These are phyloP conservation scores for Trichoderma parareesei DNA, from an alignment of 495 filamentous ascomycete genomes.

Conservation along the genomic window DNA sequence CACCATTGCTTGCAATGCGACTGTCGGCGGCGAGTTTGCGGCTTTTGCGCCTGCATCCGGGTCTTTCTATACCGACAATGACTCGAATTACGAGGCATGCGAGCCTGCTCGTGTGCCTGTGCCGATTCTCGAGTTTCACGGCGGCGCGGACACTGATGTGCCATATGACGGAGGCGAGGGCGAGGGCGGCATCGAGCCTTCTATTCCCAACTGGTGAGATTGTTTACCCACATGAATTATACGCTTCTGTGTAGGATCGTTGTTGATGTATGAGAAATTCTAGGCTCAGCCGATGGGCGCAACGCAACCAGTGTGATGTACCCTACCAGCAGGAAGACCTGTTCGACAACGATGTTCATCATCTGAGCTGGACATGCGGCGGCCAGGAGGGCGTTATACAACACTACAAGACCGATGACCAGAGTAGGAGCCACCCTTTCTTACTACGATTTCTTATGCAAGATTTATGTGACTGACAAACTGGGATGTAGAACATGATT, in stretches of 20 bases:
- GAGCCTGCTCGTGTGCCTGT: slow-evolving; percentile 7
- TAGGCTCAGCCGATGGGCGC: slow-evolving; percentile 30
- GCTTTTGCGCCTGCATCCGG: slow-evolving; percentile 31
- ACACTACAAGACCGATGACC: slow-evolving; percentile 38
- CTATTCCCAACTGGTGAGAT: slow-evolving; percentile 8
- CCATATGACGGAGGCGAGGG: slow-evolving; percentile 10
- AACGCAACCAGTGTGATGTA: slow-evolving; percentile 25
- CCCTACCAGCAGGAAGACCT: slow-evolving; percentile 20
- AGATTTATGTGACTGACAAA: not conserved
- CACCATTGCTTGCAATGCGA: slow-evolving; percentile 36
- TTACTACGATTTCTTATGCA: not conserved
- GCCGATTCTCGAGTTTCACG: slow-evolving; percentile 14
- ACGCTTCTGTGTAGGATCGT: not conserved
- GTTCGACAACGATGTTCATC: slow-evolving; percentile 25
- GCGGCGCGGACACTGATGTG: slow-evolving; percentile 4
- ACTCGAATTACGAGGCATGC: not conserved
- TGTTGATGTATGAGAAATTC: not conserved
- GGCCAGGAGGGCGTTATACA: slow-evolving; percentile 31
- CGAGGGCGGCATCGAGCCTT: slow-evolving; percentile 6
- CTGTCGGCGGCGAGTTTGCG: slow-evolving; percentile 20
- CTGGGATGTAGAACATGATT: slow-evolving; percentile 17
- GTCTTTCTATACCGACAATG: slow-evolving; percentile 24
- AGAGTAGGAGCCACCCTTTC: slow-evolving; percentile 15
- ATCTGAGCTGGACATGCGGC: slow-evolving; percentile 29
- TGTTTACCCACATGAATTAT: not conserved